Evolutionary conservation across 495 filamentous ascomycete species (phyloP).

Genomic region (Penicillium desertorum): DNA sequence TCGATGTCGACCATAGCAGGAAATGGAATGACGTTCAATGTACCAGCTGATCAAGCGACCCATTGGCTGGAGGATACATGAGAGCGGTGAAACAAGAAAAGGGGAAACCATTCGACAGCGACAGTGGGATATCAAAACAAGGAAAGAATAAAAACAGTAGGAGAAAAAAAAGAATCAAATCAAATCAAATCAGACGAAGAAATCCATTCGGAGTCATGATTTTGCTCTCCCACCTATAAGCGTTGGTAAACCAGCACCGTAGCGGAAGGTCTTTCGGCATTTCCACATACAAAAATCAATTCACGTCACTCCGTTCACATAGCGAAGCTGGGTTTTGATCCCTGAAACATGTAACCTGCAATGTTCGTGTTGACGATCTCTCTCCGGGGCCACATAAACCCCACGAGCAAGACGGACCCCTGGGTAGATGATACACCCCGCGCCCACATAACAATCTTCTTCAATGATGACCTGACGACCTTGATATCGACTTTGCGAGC

Average conservation of each 20-base stretch:
- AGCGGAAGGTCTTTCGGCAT: not conserved
- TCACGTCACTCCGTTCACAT: constrained; percentile 34
- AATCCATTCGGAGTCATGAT: not conserved
- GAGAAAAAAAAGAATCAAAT: not conserved
- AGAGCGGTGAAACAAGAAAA: not conserved
- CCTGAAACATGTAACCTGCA: constrained; percentile 46
- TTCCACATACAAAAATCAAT: constrained; percentile 7
- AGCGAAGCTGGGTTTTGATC: constrained; percentile 42
- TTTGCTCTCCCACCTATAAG: not conserved
- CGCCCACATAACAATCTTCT: constrained; percentile 87
- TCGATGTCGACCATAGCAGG: too few relatives aligned
- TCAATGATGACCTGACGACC: constrained; percentile 77
- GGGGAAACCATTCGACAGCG: not conserved
- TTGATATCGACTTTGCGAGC: constrained; percentile 68
- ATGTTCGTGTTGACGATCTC: constrained; percentile 49
- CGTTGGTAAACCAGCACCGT: not conserved
- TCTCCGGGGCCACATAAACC: constrained; percentile 47
- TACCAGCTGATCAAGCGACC: too few relatives aligned
- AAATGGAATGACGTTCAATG: too few relatives aligned
- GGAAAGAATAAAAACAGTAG: not conserved
- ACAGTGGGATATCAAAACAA: constrained; percentile 9
- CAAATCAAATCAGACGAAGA: constrained; percentile 1
- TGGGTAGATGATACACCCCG: constrained; percentile 76
- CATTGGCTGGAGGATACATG: too few relatives aligned
- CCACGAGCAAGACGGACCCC: constrained; percentile 48